Percentiles rank a stretch among this genome's conserved stretches.
Conservation (phyloP, 2,329 filamentous ascomycete species). For the Teratosphaeria epicoccoides region DNA sequence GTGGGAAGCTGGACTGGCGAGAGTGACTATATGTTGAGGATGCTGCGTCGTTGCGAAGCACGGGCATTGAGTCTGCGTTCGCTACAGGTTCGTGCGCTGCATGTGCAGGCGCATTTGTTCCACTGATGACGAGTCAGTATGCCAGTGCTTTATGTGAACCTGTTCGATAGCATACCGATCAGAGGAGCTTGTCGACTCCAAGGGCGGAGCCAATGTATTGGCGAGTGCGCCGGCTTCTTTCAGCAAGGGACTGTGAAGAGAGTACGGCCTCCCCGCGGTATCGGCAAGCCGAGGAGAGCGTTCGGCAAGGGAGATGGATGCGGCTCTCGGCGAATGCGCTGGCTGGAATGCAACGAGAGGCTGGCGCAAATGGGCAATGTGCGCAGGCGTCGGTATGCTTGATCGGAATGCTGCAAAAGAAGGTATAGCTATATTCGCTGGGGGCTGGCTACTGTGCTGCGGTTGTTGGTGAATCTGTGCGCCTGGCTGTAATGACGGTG, state of each 20-base stretch:
- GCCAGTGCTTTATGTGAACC: not conserved
- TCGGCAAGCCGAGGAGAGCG: conserved; percentile 29
- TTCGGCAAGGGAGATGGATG: conserved; percentile 32
- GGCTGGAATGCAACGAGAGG: conserved; percentile 32
- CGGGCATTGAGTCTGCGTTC: conserved; percentile 20
- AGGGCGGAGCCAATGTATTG: conserved; percentile 23
- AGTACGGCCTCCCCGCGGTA: conserved; percentile 19
- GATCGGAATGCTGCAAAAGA: conserved; percentile 35
- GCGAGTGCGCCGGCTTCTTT: conserved; percentile 19
- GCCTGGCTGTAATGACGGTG: not conserved
- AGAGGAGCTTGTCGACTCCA: conserved; percentile 6
- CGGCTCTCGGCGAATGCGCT: conserved; percentile 34
- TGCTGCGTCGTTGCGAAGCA: conserved; percentile 10
- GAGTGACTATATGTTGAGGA: conserved; percentile 14
- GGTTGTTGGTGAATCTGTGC: not conserved
- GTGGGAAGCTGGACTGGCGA: conserved; percentile 16
- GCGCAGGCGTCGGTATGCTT: conserved; percentile 31
- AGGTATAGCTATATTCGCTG: conserved; percentile 31
- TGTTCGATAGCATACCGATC: not conserved
- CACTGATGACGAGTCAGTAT: not conserved
- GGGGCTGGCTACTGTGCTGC: conserved; percentile 9
- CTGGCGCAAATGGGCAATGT: conserved; percentile 3
- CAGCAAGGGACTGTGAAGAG: conserved; percentile 23
- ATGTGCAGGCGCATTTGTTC: not conserved
- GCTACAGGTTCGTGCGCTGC: conserved; percentile 13